Evolutionary conservation across 2,329 filamentous ascomycete genomes (phyloP).

Genomic region (Scleromitrula shiraiana): DNA sequence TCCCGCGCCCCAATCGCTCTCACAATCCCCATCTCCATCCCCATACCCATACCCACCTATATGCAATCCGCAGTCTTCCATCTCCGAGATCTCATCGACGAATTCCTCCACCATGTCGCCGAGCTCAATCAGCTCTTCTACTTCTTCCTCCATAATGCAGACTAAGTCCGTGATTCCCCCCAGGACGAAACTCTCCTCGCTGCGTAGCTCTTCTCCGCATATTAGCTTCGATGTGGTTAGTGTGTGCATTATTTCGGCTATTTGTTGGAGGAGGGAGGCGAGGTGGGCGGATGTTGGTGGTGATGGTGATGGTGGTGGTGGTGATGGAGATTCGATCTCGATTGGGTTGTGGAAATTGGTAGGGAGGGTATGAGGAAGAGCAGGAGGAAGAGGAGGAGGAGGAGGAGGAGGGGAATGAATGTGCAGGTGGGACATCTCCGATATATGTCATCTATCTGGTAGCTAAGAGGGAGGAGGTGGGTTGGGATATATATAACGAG

Average conservation of each 20-base stretch:
- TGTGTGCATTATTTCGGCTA: conserved; percentile 5
- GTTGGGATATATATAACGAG: no score
- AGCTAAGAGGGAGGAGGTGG: no score
- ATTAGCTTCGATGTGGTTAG: conserved; percentile 5
- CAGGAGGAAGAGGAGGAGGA: no score
- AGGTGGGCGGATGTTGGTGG: conserved; percentile 1
- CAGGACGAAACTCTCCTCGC: conserved; percentile 1
- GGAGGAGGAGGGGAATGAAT: no score
- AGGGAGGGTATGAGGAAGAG: no score
- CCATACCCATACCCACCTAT: no score
- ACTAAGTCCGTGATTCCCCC: conserved; percentile 6
- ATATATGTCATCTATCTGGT: no score
- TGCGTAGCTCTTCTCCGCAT: conserved; percentile 2
- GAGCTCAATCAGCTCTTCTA: conserved; percentile 2
- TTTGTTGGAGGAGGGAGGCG: conserved; percentile 2
- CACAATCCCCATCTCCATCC: neutral
- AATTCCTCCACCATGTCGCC: conserved; percentile 5
- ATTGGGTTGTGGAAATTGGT: no score
- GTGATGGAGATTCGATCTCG: no score
- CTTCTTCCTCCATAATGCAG: conserved; percentile 7
- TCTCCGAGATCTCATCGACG: conserved; percentile 5
- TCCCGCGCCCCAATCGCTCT: neutral
- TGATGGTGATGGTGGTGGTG: no score
- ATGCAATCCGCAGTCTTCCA: conserved; percentile 2
- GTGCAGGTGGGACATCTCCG: no score